phyloP scores from a whole-genome alignment of 169 alveolate species.

The Plasmodium gaboni region DNA sequence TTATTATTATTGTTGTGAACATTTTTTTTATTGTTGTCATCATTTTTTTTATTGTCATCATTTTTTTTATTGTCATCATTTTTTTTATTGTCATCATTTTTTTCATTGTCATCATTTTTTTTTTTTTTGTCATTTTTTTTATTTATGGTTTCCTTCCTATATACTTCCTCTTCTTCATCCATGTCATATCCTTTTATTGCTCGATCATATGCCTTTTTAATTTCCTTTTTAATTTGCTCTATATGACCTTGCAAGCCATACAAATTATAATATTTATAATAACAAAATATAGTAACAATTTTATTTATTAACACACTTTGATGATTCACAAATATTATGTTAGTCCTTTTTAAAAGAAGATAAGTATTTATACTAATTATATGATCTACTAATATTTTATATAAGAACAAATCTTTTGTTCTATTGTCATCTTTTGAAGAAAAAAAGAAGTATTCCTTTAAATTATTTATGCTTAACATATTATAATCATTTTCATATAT shows the following conservation, averaged over 20 bases:
- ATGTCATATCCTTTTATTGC: background rate
- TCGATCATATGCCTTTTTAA: background rate
- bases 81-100: no score
- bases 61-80: no score
- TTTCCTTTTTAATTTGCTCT: background rate
- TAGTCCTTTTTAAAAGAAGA: conserved; percentile 34
- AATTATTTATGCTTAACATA: background rate
- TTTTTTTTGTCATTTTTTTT: background rate
- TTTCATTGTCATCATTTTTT: background rate
- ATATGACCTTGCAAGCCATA: background rate
- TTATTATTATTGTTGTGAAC: no score
- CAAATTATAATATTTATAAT: background rate
- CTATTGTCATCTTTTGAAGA: background rate
- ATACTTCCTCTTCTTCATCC: background rate
- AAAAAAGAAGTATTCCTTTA: conserved; percentile 3
- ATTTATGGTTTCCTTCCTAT: no score
- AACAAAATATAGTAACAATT: conserved; percentile 22
- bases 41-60: no score
- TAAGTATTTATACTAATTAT: conserved; percentile 21
- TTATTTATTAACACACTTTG: conserved; percentile 14
- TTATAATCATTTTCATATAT: background rate
- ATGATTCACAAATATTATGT: conserved; percentile 32
- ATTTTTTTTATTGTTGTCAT: no score
- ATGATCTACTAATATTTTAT: conserved; percentile 3
- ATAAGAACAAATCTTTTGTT: conserved; percentile 1